These are phyloP conservation scores for Trametes versicolor DNA, from an alignment of 1,284 basidiomycete genomes.

Conservation along the genomic window DNA sequence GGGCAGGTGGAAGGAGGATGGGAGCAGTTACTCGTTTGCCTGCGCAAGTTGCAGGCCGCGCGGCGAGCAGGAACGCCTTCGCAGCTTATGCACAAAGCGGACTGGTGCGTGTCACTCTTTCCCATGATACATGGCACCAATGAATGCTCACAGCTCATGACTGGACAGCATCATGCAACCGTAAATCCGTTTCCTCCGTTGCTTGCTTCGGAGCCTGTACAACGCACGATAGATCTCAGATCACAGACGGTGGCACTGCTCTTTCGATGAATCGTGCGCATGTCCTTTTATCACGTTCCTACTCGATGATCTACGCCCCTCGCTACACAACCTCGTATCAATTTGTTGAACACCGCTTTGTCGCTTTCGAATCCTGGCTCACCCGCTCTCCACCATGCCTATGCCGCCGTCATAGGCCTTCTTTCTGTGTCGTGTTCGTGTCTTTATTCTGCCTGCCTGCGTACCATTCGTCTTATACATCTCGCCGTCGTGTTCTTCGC, in stretches of 20 bases:
- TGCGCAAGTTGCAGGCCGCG: conserved; percentile 18
- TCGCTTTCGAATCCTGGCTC: no score
- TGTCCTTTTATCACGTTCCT: neutral
- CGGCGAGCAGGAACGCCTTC: neutral
- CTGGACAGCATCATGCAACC: no score
- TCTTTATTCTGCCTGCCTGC: no score
- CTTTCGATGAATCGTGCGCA: neutral
- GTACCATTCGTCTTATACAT: no score
- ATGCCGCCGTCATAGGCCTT: no score
- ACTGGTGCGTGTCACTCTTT: neutral
- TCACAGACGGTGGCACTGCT: neutral
- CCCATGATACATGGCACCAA: no score
- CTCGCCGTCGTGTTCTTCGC: no score
- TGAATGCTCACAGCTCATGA: no score
- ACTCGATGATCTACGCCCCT: neutral
- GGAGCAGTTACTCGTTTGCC: conserved; percentile 10
- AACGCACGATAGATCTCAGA: neutral
- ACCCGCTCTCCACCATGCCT: no score
- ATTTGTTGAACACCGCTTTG: neutral
- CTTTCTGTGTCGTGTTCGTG: no score
- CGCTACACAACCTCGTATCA: neutral
- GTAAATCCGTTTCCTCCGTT: neutral
- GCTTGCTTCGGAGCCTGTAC: neutral
- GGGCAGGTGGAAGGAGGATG: conserved; percentile 9
- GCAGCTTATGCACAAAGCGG: neutral